phyloP scores from a whole-genome alignment of 768 basidiomycete genomes.

The Galerina sulciceps region DNA sequence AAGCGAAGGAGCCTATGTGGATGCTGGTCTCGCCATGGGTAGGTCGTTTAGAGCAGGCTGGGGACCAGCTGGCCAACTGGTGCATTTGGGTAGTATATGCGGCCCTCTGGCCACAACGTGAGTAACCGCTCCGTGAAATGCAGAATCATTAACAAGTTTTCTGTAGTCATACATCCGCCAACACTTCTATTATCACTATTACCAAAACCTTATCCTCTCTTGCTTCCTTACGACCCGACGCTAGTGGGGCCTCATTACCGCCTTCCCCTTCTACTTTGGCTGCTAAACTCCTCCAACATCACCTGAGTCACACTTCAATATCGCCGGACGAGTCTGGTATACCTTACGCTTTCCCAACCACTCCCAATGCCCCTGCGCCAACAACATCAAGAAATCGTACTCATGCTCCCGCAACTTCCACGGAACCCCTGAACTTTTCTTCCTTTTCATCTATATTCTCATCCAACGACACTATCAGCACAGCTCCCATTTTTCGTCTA shows the following conservation, averaged over 20 bases:
- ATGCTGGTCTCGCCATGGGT: conserved; percentile 86
- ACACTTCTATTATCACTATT: conserved; percentile 61
- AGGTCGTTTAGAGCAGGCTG: conserved; percentile 90
- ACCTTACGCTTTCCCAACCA: conserved; percentile 69
- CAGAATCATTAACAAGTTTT: conserved; percentile 6
- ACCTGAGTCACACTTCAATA: conserved; percentile 75
- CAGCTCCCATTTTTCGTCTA: conserved; percentile 86
- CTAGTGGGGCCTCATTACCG: conserved; percentile 6
- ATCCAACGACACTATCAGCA: conserved; percentile 68
- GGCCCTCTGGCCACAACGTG: conserved; percentile 56
- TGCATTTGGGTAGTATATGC: conserved; percentile 79
- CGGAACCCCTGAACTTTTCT: conserved; percentile 67
- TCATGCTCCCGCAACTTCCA: conserved; percentile 28
- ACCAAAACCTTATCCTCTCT: conserved; percentile 44
- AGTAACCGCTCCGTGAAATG: conserved; percentile 28
- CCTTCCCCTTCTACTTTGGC: conserved; percentile 44
- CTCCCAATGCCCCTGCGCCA: conserved; percentile 30
- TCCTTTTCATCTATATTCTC: conserved; percentile 79
- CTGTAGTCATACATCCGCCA: conserved; percentile 57
- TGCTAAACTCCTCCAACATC: conserved; percentile 73
- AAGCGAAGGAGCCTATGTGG: conserved; percentile 67
- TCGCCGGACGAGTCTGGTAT: conserved; percentile 68
- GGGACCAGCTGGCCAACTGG: conserved; percentile 80
- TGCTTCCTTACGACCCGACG: conserved; percentile 19
- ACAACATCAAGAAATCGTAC: conserved; percentile 22